A percentile compares a stretch with the other conserved stretches of the same genome.
Conservation (phyloP, 2,329 filamentous ascomycete genomes). For the Claviceps sorghi region DNA sequence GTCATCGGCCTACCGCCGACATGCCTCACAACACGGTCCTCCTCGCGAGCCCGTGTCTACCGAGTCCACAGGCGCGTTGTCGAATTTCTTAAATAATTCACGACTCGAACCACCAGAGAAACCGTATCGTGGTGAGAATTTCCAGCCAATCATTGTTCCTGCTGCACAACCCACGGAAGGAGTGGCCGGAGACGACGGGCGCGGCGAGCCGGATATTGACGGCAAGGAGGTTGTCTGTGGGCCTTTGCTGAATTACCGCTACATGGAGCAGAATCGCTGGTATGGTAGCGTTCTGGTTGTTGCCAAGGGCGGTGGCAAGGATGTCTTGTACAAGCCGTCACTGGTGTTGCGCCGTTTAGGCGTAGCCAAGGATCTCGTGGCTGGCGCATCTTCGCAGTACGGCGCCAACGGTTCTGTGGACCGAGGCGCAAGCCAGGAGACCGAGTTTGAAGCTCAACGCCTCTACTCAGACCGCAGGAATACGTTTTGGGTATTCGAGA, state of each 20-base stretch:
- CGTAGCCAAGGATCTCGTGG: conserved; percentile 9
- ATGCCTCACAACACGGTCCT: conserved; percentile 23
- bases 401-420: conserved; percentile 13
- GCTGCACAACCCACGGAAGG: conserved; percentile 11
- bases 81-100: conserved; percentile 40
- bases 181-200: conserved; percentile 1
- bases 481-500: conserved; percentile 89
- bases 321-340: conserved; percentile 42
- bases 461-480: conserved; percentile 50
- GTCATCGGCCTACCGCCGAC: conserved; percentile 38
- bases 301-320: conserved; percentile 52
- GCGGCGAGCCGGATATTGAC: conserved; percentile 2
- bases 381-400: conserved; percentile 13
- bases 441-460: conserved; percentile 25
- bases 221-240: conserved; percentile 52
- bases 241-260: conserved; percentile 63
- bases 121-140: conserved; percentile 19
- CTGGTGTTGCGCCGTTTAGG: conserved; percentile 37
- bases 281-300: conserved; percentile 77
- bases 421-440: conserved; percentile 27
- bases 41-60: conserved; percentile 19
- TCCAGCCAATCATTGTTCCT: conserved; percentile 36
- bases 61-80: conserved; percentile 34
- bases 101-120: conserved; percentile 30
- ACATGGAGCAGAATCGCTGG: conserved; percentile 61